Conservation (phyloP, 2,329 filamentous ascomycete species). For the Xylariaceae sp. region DNA sequence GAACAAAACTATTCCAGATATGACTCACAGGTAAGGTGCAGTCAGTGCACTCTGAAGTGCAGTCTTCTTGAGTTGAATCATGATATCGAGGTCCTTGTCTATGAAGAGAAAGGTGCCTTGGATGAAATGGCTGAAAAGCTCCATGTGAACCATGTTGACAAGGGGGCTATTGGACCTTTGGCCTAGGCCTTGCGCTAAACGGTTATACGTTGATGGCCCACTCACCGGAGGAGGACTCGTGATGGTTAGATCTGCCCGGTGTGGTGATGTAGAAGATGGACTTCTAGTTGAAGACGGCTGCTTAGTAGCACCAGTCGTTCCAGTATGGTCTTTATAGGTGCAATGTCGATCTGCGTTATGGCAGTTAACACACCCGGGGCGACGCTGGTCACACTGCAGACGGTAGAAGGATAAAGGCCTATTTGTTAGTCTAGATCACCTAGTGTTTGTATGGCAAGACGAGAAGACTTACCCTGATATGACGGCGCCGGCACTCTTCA, state of each 20-base stretch:
- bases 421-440: constrained; percentile 5
- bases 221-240: not conserved
- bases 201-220: not conserved
- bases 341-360: constrained; percentile 22
- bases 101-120: constrained; percentile 22
- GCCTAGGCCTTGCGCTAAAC: not conserved
- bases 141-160: constrained; percentile 18
- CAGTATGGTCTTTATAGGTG: constrained; percentile 12
- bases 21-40: constrained; percentile 9
- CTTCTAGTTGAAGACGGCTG: not conserved
- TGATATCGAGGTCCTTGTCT: constrained; percentile 1
- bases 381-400: constrained; percentile 25
- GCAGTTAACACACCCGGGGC: constrained; percentile 22
- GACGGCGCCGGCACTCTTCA: constrained; percentile 23
- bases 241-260: too few species aligned
- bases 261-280: constrained; percentile 1
- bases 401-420: not conserved
- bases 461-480: constrained; percentile 23
- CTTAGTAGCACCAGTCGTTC: not conserved
- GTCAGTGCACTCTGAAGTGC: constrained; percentile 16
- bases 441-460: not conserved
- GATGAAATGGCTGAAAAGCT: constrained; percentile 24
- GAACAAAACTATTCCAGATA: too few species aligned
- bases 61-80: constrained; percentile 9
- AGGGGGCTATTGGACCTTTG: too few species aligned